A percentile compares a stretch with the other conserved stretches of the same genome.
phyloP scores from a whole-genome alignment of 169 alveolate genomes.

The Plasmodium inui region DNA sequence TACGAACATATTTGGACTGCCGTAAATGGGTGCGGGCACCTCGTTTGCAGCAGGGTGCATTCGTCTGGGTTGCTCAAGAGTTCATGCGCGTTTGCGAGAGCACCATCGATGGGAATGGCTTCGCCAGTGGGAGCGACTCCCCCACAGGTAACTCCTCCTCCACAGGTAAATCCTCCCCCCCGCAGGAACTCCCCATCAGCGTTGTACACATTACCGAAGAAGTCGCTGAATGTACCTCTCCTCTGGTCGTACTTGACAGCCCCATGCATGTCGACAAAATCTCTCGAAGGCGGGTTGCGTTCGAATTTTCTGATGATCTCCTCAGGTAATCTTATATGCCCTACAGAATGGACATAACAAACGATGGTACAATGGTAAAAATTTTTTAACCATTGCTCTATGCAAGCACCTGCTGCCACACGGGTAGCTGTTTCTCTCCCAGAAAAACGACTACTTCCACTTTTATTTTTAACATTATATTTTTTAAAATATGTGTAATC shows the following conservation, averaged over 20 bases:
- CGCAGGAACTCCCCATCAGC: not conserved
- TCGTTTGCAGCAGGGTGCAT: slow-evolving; percentile 23
- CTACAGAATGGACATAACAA: slow-evolving; percentile 57
- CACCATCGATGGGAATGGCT: not conserved
- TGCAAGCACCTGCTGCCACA: slow-evolving; percentile 65
- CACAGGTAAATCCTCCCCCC: not conserved
- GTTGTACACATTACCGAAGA: slow-evolving; percentile 21
- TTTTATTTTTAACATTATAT: slow-evolving; percentile 55
- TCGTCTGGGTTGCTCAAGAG: not conserved
- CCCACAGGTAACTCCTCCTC: not conserved
- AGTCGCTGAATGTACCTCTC: slow-evolving; percentile 24
- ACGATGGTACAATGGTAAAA: slow-evolving; percentile 18
- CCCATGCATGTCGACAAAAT: slow-evolving; percentile 20
- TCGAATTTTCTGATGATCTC: slow-evolving; percentile 8
- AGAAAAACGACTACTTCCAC: slow-evolving; percentile 58
- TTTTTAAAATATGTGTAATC: slow-evolving; percentile 66
- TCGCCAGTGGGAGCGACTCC: not conserved
- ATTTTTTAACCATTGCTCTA: slow-evolving; percentile 30
- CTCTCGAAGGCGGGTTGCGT: slow-evolving; percentile 23
- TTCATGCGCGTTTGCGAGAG: not conserved
- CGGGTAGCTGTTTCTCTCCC: slow-evolving; percentile 47
- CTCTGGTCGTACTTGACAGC: slow-evolving; percentile 24
- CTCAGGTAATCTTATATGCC: slow-evolving; percentile 26
- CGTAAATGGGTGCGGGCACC: slow-evolving; percentile 60
- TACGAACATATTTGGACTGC: slow-evolving; percentile 48